Percentiles rank a stretch among this genome's conserved stretches.
phyloP scores from a whole-genome alignment of 2,329 filamentous ascomycete genomes.

The Aspergillus ochraceoroseus region DNA sequence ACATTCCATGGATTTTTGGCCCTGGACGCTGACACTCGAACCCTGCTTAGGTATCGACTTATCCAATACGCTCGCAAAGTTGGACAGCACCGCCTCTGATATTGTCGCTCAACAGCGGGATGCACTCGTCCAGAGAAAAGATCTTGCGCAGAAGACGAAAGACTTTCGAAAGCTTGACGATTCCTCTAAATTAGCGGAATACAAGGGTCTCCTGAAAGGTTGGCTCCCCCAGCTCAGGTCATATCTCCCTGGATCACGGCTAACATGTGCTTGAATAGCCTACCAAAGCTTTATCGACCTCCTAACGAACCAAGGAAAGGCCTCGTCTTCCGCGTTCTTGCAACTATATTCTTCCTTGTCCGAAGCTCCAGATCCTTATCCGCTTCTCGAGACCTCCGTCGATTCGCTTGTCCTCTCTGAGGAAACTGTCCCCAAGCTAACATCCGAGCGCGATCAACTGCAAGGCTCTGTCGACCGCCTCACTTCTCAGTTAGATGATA shows the following conservation, averaged over 20 bases:
- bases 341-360: conserved; percentile 89
- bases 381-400: conserved; percentile 89
- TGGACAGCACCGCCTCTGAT: conserved; percentile 92
- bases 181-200: conserved; percentile 74
- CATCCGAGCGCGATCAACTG: conserved; percentile 82
- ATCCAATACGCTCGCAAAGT: conserved; percentile 71
- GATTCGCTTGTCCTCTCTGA: conserved; percentile 89
- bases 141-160: conserved; percentile 97
- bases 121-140: conserved; percentile 92
- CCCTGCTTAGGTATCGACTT: conserved; percentile 82
- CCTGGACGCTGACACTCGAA: too few relatives aligned
- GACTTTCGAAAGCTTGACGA: conserved; percentile 95
- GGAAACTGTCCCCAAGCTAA: conserved; percentile 84
- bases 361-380: conserved; percentile 94
- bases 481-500: conserved; percentile 75
- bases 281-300: conserved; percentile 98
- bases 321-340: conserved; percentile 86
- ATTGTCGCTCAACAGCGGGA: conserved; percentile 90
- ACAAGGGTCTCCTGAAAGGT: conserved; percentile 88
- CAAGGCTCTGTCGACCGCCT: conserved; percentile 71
- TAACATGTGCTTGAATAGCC: conserved; percentile 50
- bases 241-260: background rate
- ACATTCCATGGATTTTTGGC: background rate
- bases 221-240: conserved; percentile 12
- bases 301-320: conserved; percentile 91